phyloP scores from a whole-genome alignment of 208 protist genomes.

The Leishmania martiniquensis region DNA sequence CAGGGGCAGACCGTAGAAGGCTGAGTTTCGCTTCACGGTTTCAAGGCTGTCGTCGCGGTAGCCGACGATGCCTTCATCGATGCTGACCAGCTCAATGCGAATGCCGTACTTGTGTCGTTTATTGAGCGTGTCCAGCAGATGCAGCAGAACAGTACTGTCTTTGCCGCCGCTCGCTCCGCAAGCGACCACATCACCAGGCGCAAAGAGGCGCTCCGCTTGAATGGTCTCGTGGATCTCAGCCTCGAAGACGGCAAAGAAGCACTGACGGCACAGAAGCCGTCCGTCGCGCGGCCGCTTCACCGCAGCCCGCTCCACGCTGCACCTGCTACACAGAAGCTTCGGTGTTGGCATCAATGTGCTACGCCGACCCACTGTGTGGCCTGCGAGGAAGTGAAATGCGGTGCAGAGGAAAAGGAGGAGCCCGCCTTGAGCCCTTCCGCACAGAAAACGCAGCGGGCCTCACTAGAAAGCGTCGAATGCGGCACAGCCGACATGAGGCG shows the following conservation, averaged over 20 bases:
- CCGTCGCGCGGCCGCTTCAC: constrained; percentile 93
- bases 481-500: background rate
- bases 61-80: constrained; percentile 98
- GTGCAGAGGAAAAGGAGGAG: background rate
- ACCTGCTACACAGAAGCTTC: constrained; percentile 59
- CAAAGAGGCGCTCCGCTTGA: constrained; percentile 90
- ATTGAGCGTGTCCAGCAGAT: constrained; percentile 95
- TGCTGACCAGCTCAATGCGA: constrained; percentile 93
- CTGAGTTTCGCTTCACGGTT: constrained; percentile 95
- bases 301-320: constrained; percentile 48
- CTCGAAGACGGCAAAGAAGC: constrained; percentile 96
- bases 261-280: constrained; percentile 92
- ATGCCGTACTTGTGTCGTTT: constrained; percentile 93
- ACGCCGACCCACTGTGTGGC: background rate
- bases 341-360: constrained; percentile 21
- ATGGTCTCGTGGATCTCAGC: constrained; percentile 97
- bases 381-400: background rate
- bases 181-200: constrained; percentile 90
- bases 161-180: constrained; percentile 97
- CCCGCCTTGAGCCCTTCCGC: background rate
- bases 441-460: background rate
- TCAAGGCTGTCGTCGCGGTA: constrained; percentile 98
- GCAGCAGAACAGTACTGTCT: constrained; percentile 97
- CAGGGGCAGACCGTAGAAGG: constrained; percentile 94
- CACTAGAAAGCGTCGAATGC: background rate